Base-by-base conservation (phyloP, 768 basidiomycete species). In the Russula vinacea region DNA sequence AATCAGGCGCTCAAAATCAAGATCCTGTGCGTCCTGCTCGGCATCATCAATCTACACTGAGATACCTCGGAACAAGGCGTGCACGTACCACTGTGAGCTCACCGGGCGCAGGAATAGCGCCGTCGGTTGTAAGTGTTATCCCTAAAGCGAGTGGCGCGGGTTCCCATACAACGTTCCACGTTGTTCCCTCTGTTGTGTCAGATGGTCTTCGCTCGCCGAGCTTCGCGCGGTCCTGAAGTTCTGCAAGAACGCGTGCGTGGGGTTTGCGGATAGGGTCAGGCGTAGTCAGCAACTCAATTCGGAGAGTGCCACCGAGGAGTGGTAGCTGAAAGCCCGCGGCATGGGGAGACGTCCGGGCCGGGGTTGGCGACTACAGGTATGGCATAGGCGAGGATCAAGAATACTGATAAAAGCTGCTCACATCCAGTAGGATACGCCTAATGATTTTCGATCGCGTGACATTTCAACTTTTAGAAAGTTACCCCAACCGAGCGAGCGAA, bases 401-500 rank as follows among this genome's bases (percentile, higher is more conserved):
- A 52, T 17, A 40, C 16, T 3, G 9, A 24, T 47, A 52, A 63
- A 40, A 16, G 37, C 24, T 4, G 73, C 75, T 62, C 71, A 94
- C 93, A 89, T 78, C 95, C 95, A 98, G 72, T 98, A 98, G n/a
- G 84, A 84, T 29, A 87, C 81, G 7, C 78, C 81, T 67, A 97
- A 76, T 1, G 79, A 80, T 73, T 88, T 88, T 49, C 88, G 80
- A 69, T 87, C 81, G 35, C 82, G 79, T 24, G 81, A 81, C 79
- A 94, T 85, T 47, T 86, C 82, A 16, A 94, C 83, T 5, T 80
- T 79, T 37, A 97, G 73, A 70, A 84, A 87, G 14, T 92, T 84
- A 0, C 82, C 85, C 92, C 92, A 94, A n/a, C 92, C 92, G 4
- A 93, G 78, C n/a, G 83, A 83, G 54, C 89, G 81, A 82, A 94